Conservation (phyloP, 495 filamentous ascomycete species). For the Clohesyomyces aquaticus region DNA sequence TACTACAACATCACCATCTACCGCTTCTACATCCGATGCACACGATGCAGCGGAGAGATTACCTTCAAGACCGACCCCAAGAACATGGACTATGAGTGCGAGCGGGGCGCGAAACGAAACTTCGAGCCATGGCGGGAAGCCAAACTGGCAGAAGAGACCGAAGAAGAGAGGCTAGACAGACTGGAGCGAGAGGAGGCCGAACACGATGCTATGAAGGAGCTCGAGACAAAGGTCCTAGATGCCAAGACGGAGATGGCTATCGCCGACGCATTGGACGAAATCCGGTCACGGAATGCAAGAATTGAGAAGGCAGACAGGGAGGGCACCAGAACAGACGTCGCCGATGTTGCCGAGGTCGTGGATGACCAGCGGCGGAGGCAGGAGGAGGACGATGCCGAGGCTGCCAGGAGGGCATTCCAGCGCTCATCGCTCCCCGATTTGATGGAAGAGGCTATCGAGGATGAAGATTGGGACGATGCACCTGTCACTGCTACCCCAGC, state of each 20-base stretch:
- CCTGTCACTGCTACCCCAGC: slow-evolving; percentile 7
- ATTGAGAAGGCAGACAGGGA: slow-evolving; percentile 73
- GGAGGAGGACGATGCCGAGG: slow-evolving; percentile 86
- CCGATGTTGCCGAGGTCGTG: slow-evolving; percentile 42
- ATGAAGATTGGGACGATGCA: slow-evolving; percentile 45
- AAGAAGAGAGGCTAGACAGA: slow-evolving; percentile 83
- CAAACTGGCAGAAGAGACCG: slow-evolving; percentile 69
- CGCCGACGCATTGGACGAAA: slow-evolving; percentile 95
- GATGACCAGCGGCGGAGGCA: slow-evolving; percentile 65
- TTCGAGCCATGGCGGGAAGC: slow-evolving; percentile 83
- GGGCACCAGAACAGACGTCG: slow-evolving; percentile 51
- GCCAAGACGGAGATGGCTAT: slow-evolving; percentile 97
- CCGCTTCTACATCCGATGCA: slow-evolving; percentile 95
- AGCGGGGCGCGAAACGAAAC: slow-evolving; percentile 86
- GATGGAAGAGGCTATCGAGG: slow-evolving; percentile 38
- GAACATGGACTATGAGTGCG: slow-evolving; percentile 88
- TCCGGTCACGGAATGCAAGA: slow-evolving; percentile 85
- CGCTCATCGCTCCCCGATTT: slow-evolving; percentile 59
- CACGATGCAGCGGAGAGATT: slow-evolving; percentile 85
- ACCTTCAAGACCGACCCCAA: slow-evolving; percentile 95
- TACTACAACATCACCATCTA: slow-evolving; percentile 89
- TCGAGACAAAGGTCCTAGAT: slow-evolving; percentile 84
- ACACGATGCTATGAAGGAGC: slow-evolving; percentile 73
- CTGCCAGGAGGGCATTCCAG: slow-evolving; percentile 77
- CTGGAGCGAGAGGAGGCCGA: slow-evolving; percentile 74